Percentiles rank a stretch among this genome's conserved stretches.
Evolutionary conservation across 2,329 filamentous ascomycete genomes (phyloP).

Genomic region (Aspergillus spinulosporus): DNA sequence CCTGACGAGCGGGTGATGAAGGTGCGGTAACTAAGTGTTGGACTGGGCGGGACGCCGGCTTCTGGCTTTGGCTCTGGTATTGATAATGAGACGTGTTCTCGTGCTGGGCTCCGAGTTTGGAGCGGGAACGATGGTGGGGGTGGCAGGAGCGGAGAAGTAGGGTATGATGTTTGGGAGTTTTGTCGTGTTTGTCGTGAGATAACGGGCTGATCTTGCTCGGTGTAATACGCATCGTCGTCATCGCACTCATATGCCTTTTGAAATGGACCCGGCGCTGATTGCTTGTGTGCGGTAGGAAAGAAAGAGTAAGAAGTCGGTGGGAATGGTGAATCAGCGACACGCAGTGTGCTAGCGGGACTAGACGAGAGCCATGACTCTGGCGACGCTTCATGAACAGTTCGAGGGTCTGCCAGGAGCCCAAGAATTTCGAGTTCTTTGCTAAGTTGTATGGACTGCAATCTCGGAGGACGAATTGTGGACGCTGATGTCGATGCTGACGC

Average conservation of each 20-base stretch:
- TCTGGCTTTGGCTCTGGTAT: not conserved
- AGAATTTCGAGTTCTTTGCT: constrained; percentile 12
- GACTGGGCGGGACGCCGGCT: not conserved
- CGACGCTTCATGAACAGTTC: not conserved
- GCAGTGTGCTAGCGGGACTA: not conserved
- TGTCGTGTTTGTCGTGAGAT: not conserved
- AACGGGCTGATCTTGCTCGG: not conserved
- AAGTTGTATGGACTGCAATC: not conserved
- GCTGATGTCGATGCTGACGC: not conserved
- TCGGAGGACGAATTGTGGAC: not conserved
- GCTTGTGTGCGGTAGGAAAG: not conserved
- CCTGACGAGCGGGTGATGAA: constrained; percentile 10
- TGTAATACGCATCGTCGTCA: not conserved
- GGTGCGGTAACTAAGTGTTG: constrained; percentile 2
- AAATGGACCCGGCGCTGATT: not conserved
- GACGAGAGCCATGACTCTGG: not conserved
- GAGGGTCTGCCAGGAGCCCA: constrained; percentile 2
- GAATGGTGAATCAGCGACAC: not conserved
- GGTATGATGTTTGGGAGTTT: not conserved
- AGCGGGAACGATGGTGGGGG: constrained; percentile 3
- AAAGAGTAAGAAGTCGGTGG: not conserved
- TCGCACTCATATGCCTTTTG: not conserved
- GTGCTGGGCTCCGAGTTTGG: not conserved
- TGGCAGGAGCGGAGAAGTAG: constrained; percentile 6
- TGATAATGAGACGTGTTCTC: not conserved